Conservation (phyloP, 1,139 yeast genomes). For the Yamadazyma sp. region DNA sequence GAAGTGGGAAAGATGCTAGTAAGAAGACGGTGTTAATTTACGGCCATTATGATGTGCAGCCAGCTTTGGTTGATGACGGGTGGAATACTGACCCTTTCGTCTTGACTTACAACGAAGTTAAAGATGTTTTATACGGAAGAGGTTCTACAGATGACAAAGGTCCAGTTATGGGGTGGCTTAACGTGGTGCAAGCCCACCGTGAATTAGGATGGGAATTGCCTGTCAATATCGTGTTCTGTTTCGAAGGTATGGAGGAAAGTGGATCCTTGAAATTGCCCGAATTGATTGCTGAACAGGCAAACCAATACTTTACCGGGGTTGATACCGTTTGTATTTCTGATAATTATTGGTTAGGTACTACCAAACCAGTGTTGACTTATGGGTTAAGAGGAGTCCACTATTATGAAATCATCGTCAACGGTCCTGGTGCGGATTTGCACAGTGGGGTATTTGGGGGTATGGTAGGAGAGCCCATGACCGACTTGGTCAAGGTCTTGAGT, state of each 20-base stretch:
- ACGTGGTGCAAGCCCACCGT: constrained; percentile 85
- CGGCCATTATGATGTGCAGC: constrained; percentile 98
- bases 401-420: constrained; percentile 76
- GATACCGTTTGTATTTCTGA: constrained; percentile 96
- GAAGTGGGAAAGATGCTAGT: constrained; percentile 75
- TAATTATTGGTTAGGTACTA: constrained; percentile 98
- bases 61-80: constrained; percentile 89
- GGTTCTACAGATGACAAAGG: constrained; percentile 98
- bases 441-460: constrained; percentile 98
- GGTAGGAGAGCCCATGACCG: constrained; percentile 97
- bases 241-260: constrained; percentile 99
- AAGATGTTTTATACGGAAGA: constrained; percentile 77
- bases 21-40: constrained; percentile 88
- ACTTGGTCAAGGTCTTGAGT: constrained; percentile 73
- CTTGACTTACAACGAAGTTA: constrained; percentile 56
- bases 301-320: constrained; percentile 75
- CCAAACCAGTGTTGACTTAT: constrained; percentile 93
- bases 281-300: constrained; percentile 76
- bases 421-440: constrained; percentile 97
- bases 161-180: constrained; percentile 96
- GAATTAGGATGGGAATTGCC: constrained; percentile 86
- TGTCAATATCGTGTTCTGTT: constrained; percentile 87
- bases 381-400: constrained; percentile 97
- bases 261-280: constrained; percentile 92
- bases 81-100: constrained; percentile 93